phyloP scores from a whole-genome alignment of 768 basidiomycete genomes.

The Phylloporus rhodoxanthus region DNA sequence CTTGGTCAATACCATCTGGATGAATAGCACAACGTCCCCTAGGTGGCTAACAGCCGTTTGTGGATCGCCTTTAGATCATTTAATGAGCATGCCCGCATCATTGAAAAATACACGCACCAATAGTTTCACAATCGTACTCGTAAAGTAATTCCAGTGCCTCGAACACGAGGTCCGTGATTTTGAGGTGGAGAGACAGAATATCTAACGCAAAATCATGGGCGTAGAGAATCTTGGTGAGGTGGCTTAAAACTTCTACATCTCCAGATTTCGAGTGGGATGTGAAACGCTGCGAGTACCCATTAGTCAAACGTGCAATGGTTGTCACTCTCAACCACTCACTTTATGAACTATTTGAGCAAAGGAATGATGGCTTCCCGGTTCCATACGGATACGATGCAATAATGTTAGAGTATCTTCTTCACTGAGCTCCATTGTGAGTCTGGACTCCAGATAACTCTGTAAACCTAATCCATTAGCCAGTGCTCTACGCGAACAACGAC shows the following conservation, averaged over 20 bases:
- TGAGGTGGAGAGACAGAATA: conserved; percentile 61
- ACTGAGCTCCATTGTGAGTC: conserved; percentile 46
- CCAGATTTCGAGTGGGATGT: conserved; percentile 42
- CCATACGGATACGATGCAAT: conserved; percentile 43
- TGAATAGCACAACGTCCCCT: conserved; percentile 73
- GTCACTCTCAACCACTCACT: conserved; percentile 34
- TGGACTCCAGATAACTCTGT: conserved; percentile 47
- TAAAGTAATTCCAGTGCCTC: conserved; percentile 58
- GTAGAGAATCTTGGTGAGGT: conserved; percentile 63
- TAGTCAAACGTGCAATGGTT: neutral
- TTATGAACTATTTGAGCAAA: conserved; percentile 55
- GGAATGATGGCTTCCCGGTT: conserved; percentile 49
- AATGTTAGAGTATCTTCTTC: conserved; percentile 33
- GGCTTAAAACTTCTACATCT: conserved; percentile 66
- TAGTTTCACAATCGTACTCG: conserved; percentile 73
- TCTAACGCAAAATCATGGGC: conserved; percentile 56
- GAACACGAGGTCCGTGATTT: conserved; percentile 58
- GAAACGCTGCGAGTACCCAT: conserved; percentile 47
- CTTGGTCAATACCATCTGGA: conserved; percentile 58
- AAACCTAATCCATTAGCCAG: conserved; percentile 6
- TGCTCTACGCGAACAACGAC: neutral
- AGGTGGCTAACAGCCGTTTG: conserved; percentile 75
- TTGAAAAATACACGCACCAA: conserved; percentile 46
- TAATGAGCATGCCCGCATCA: neutral
- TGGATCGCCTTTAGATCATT: conserved; percentile 56